phyloP scores from a whole-genome alignment of 148 eudicot species.

The Vaccinium vitisidaea region DNA sequence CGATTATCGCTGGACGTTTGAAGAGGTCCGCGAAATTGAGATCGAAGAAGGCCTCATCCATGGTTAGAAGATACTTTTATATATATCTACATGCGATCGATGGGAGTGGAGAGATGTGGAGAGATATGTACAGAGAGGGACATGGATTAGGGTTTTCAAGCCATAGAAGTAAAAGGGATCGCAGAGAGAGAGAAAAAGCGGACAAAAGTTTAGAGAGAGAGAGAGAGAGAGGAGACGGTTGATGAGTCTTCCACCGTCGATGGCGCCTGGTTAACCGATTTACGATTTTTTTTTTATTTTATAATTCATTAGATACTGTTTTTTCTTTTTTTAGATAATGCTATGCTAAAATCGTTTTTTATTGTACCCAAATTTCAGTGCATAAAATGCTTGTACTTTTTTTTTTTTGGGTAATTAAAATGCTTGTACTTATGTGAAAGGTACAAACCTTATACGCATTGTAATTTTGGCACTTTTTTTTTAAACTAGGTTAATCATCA shows the following conservation, averaged over 20 bases:
- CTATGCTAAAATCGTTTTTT: too few relatives aligned
- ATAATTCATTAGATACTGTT: neutral
- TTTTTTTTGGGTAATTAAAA: too few relatives aligned
- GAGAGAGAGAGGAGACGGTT: neutral
- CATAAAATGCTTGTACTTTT: too few relatives aligned
- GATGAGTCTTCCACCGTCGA: neutral
- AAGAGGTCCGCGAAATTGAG: slow-evolving; percentile 33
- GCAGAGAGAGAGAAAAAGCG: slow-evolving; percentile 4
- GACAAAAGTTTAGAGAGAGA: neutral
- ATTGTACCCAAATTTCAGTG: fast-evolving
- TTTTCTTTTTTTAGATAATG: too few relatives aligned
- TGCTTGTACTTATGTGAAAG: too few relatives aligned
- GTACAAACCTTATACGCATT: too few relatives aligned
- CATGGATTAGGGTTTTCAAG: slow-evolving; percentile 3
- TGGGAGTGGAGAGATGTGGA: too few relatives aligned
- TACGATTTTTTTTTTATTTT: too few relatives aligned
- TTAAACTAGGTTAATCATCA: too few relatives aligned
- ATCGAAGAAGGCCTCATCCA: slow-evolving; percentile 40
- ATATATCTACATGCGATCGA: neutral
- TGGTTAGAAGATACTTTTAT: neutral
- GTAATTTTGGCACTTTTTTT: too few relatives aligned
- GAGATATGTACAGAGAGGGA: neutral
- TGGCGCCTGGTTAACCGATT: neutral
- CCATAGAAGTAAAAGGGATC: neutral
- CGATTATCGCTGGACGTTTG: slow-evolving; percentile 46